Conservation (phyloP, 768 basidiomycete genomes). For the Calvatia gigantea region DNA sequence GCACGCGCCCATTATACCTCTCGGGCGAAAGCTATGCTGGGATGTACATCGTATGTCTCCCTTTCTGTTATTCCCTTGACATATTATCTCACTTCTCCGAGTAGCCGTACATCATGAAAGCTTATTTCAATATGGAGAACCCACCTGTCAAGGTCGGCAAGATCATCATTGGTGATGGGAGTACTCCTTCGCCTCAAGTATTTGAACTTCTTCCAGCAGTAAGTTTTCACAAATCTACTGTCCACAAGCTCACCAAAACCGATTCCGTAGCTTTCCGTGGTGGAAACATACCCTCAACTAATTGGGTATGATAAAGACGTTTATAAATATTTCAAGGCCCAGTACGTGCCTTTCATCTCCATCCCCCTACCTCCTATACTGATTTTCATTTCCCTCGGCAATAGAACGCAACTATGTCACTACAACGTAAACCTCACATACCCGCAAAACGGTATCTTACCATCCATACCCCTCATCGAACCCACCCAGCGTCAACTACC, state of each 20-base stretch:
- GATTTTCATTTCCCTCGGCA: not conserved
- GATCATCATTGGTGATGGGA: slow-evolving; percentile 69
- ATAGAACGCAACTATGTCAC: slow-evolving; percentile 59
- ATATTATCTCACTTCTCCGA: not conserved
- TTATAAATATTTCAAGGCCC: slow-evolving; percentile 63
- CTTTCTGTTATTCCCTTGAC: not conserved
- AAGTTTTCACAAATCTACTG: slow-evolving; percentile 16
- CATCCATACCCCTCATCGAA: slow-evolving; percentile 32
- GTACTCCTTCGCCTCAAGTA: slow-evolving; percentile 47
- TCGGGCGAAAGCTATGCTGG: slow-evolving; percentile 79
- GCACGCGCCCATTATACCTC: slow-evolving; percentile 61
- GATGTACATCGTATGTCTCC: slow-evolving; percentile 53
- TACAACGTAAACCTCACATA: slow-evolving; percentile 68
- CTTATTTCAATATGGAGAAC: slow-evolving; percentile 57
- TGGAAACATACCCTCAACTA: slow-evolving; percentile 74
- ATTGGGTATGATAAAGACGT: slow-evolving; percentile 69
- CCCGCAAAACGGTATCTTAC: slow-evolving; percentile 55
- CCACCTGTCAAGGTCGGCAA: slow-evolving; percentile 68
- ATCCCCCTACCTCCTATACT: not conserved
- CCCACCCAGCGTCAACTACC: slow-evolving; percentile 34
- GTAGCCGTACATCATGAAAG: slow-evolving; percentile 74
- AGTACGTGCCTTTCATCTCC: slow-evolving; percentile 41
- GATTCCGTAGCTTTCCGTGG: slow-evolving; percentile 41
- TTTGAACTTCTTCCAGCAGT: slow-evolving; percentile 57
- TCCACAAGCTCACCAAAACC: not conserved